Conservation (phyloP, 2,329 filamentous ascomycete genomes). For the Hypoxylon sp. region DNA sequence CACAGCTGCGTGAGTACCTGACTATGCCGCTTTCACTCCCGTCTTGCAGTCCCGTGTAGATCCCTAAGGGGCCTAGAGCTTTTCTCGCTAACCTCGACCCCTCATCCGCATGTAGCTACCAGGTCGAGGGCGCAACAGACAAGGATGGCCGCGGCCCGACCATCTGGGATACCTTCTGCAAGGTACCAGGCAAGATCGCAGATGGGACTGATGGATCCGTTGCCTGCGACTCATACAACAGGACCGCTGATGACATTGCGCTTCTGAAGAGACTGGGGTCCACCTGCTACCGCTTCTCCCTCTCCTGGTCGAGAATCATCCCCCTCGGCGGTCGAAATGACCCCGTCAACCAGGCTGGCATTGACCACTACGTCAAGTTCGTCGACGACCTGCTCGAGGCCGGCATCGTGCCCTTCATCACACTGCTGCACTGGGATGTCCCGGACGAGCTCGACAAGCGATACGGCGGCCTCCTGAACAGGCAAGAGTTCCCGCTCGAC, state of each 20-base stretch:
- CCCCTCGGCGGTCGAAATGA: conserved; percentile 85
- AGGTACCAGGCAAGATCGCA: conserved; percentile 81
- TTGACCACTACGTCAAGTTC: conserved; percentile 81
- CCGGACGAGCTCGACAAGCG: conserved; percentile 80
- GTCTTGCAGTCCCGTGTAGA: not conserved
- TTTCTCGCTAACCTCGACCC: conserved; percentile 25
- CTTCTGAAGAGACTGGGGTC: conserved; percentile 78
- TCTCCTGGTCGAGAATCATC: conserved; percentile 86
- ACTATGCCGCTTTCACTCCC: conserved; percentile 1
- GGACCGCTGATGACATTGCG: conserved; percentile 77
- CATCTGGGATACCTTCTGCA: conserved; percentile 92
- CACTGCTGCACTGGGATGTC: conserved; percentile 88
- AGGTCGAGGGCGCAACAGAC: conserved; percentile 80
- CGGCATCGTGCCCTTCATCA: conserved; percentile 82
- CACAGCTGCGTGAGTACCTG: conserved; percentile 73
- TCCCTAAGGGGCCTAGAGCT: conserved; percentile 3
- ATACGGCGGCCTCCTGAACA: conserved; percentile 83
- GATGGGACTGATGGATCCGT: conserved; percentile 77
- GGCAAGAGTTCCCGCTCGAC: conserved; percentile 82
- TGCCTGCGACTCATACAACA: conserved; percentile 88
- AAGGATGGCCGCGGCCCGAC: conserved; percentile 81
- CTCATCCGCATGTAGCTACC: conserved; percentile 67
- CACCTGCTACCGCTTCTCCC: conserved; percentile 81
- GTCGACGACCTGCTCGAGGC: conserved; percentile 79
- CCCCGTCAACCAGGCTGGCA: conserved; percentile 78